Conservation (phyloP, 148 eudicot genomes). For the Vaccinium vitisidaea region DNA sequence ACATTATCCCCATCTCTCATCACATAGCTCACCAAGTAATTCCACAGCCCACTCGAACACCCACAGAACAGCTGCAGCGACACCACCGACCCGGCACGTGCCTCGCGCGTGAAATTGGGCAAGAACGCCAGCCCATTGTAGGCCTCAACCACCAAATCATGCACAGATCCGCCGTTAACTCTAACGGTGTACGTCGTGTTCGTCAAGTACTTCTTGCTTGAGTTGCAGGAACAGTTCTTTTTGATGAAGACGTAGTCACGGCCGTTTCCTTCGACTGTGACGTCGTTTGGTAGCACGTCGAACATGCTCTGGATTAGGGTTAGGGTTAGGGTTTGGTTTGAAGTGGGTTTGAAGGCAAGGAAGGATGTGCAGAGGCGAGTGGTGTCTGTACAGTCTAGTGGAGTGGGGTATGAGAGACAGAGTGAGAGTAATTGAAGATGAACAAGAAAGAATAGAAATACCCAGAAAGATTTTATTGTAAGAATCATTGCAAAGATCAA, state of each 20-base stretch:
- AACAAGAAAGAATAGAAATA: not conserved
- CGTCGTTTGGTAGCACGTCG: constrained; percentile 63
- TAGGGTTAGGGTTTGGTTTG: constrained; percentile 52
- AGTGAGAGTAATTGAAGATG: constrained; percentile 12
- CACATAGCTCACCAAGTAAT: constrained; percentile 95
- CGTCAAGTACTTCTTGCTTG: constrained; percentile 46
- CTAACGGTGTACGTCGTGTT: constrained; percentile 76
- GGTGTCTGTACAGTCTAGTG: constrained; percentile 76
- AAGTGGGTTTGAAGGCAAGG: constrained; percentile 55
- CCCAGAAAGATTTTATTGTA: not conserved
- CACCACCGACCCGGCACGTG: constrained; percentile 54
- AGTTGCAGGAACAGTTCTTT: constrained; percentile 81
- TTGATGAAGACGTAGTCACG: constrained; percentile 54
- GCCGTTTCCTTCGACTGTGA: constrained; percentile 60
- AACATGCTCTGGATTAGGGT: constrained; percentile 76
- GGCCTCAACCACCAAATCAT: constrained; percentile 56
- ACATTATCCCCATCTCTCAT: constrained; percentile 78
- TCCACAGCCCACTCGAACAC: constrained; percentile 95
- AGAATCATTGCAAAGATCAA: constrained; percentile 13
- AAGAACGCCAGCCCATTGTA: constrained; percentile 73
- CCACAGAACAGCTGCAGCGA: constrained; percentile 74
- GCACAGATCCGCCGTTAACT: constrained; percentile 52
- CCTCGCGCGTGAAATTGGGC: constrained; percentile 41
- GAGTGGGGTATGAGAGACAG: constrained; percentile 33
- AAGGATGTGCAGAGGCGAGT: constrained; percentile 73